These are phyloP conservation scores for Ilyonectria robusta DNA, from an alignment of 2,329 filamentous ascomycete genomes.

Conservation along the genomic window DNA sequence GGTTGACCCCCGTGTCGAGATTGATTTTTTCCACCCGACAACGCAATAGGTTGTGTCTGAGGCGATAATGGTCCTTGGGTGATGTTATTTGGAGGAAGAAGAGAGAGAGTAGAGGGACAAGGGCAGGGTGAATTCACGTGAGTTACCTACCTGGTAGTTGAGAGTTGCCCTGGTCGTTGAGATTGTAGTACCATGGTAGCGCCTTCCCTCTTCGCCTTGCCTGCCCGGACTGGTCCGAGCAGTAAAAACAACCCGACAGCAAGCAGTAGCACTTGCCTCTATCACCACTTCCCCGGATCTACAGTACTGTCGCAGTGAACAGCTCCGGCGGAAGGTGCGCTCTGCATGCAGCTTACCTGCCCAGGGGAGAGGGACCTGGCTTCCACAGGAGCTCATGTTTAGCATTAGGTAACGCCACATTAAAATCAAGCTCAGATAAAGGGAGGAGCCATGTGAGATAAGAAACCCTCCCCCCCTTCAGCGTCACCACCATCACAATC, in stretches of 20 bases:
- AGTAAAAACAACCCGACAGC: background rate
- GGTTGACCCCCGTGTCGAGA: background rate
- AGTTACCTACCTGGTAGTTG: background rate
- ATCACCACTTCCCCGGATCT: conserved; percentile 31
- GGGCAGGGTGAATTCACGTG: background rate
- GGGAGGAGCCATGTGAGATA: conserved; percentile 17
- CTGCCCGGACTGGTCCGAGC: background rate
- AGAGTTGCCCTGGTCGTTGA: background rate
- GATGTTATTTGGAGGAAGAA: background rate
- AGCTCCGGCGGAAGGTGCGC: conserved; percentile 6
- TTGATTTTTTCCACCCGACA: background rate
- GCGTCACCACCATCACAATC: conserved; percentile 5
- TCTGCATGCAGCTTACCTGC: conserved; percentile 4
- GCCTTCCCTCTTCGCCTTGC: conserved; percentile 3
- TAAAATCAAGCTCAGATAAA: conserved; percentile 20
- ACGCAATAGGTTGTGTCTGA: background rate
- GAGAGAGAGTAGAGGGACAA: background rate
- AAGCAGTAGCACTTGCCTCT: conserved; percentile 22
- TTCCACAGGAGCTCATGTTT: conserved; percentile 6
- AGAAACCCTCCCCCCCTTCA: background rate
- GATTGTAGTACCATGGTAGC: background rate
- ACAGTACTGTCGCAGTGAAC: conserved; percentile 7
- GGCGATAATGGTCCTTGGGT: background rate
- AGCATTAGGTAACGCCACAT: conserved; percentile 28
- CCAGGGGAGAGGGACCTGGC: background rate